Evolutionary conservation across 805 yeast genomes (phyloP).

Genomic region (Lachancea mirantina): DNA sequence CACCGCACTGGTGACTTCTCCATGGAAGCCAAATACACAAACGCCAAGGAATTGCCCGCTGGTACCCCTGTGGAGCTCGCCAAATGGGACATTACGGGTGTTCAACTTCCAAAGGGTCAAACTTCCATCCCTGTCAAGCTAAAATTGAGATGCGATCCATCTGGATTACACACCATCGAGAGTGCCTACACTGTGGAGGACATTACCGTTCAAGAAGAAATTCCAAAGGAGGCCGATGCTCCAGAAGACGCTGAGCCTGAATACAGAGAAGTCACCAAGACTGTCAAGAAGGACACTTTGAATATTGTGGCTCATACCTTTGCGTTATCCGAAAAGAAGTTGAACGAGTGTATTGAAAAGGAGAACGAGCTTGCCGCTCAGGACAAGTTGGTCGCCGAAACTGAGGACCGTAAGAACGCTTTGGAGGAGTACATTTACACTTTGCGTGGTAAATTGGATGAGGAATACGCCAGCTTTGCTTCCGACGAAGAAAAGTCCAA

Average conservation of each 20-base stretch:
- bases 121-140: constrained; percentile 76
- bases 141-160: constrained; percentile 94
- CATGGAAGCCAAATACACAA: constrained; percentile 79
- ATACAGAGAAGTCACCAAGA: constrained; percentile 84
- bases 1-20: constrained; percentile 87
- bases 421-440: constrained; percentile 98
- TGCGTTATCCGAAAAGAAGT: constrained; percentile 48
- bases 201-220: constrained; percentile 78
- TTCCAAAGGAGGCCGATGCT: constrained; percentile 47
- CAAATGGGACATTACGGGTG: constrained; percentile 82
- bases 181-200: constrained; percentile 94
- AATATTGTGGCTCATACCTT: constrained; percentile 52
- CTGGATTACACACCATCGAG: constrained; percentile 90
- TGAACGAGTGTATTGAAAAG: constrained; percentile 63
- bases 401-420: constrained; percentile 97
- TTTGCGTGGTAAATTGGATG: constrained; percentile 94
- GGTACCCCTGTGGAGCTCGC: constrained; percentile 63
- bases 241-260: constrained; percentile 68
- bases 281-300: constrained; percentile 85
- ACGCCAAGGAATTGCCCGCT: constrained; percentile 62
- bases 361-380: constrained; percentile 80
- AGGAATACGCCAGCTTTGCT: constrained; percentile 81
- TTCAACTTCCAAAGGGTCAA: constrained; percentile 70
- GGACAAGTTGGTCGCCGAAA: constrained; percentile 95
- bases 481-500: constrained; percentile 82